phyloP scores from a whole-genome alignment of 2,329 filamentous ascomycete species.

The Ophiocordyceps camponoti-saundersi region DNA sequence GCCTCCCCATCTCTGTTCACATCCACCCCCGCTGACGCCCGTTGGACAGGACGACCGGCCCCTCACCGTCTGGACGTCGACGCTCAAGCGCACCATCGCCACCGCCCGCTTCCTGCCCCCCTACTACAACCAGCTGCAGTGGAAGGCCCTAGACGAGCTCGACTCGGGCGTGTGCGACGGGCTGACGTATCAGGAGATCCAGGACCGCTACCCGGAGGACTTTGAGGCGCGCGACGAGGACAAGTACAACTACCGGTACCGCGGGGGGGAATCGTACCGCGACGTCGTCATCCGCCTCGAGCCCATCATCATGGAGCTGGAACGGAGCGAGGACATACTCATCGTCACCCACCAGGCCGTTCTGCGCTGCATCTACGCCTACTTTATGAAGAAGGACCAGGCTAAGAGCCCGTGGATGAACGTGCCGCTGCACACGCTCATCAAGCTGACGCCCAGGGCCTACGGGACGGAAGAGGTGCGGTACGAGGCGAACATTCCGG shows the following conservation, averaged over 20 bases:
- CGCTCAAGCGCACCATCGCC: constrained; percentile 68
- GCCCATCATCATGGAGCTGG: constrained; percentile 98
- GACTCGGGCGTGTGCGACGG: constrained; percentile 94
- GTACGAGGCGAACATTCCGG: constrained; percentile 80
- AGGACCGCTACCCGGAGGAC: constrained; percentile 79
- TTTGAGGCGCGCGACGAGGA: constrained; percentile 92
- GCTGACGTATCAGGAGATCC: constrained; percentile 90
- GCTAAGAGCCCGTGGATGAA: constrained; percentile 96
- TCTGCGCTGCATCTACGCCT: constrained; percentile 90
- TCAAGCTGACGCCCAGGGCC: constrained; percentile 87
- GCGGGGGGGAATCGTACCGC: constrained; percentile 86
- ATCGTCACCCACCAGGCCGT: constrained; percentile 98
- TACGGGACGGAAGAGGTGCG: constrained; percentile 86
- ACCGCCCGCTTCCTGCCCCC: constrained; percentile 69
- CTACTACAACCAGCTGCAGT: constrained; percentile 86
- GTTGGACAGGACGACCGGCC: constrained; percentile 41
- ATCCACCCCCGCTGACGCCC: not conserved
- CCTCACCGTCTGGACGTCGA: constrained; percentile 46
- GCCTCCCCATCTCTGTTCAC: constrained; percentile 11
- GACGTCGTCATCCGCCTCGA: constrained; percentile 96
- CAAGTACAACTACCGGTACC: constrained; percentile 99
- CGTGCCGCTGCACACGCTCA: constrained; percentile 86
- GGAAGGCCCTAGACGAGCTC: constrained; percentile 96
- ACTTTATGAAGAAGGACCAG: constrained; percentile 96
- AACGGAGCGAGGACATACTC: constrained; percentile 88